Base-by-base conservation (phyloP, 805 yeast genomes). In the Jamesozyma rosinii region DNA sequence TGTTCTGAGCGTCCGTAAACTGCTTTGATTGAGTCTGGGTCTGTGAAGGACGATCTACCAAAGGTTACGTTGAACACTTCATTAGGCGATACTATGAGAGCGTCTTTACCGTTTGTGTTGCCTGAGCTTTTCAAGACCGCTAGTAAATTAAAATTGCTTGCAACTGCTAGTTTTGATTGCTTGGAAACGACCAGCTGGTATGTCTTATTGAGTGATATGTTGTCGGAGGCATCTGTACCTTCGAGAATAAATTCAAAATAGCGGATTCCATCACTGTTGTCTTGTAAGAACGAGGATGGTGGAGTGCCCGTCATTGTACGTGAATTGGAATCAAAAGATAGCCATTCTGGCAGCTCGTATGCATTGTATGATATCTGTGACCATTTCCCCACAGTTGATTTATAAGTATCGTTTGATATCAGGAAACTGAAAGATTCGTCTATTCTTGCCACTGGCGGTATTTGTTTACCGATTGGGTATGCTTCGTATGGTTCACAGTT, bases 401-500 rank as follows among this genome's bases (percentile, higher is more conserved):
- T 57, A 61, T 75, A 87, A 2, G 97, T 90, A 51, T 79, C 77
- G 46, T 74, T 66, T 42, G 88, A 80, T 35, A 90, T 64, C 31
- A 80, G 71, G 63, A 85, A 90, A 17, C 66, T 51, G 64, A 81
- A 90, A 2, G 59, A 51, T 52, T 76, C 69, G 46, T 76, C 76
- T 14, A 77, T 75, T 45, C 94, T 72, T 4, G 95, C 97, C 13
- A 92, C 85, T 29, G 87, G 82, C 4, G 97, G 97, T 19, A 80
- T 71, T 65, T 90, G 98, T 58, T 79, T 78, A 49, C 74, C 65
- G 2, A 58, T 44, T 8, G 64, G 58, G 33, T 55, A 61, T 20
- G 65, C 64, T 43, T 61, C 66, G 41, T 58, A 59, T 5, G 64
- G 64, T 22, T 22, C 20, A 22, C 32, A 9, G 11, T 30, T 21